Conservation (phyloP, 805 yeast species). For the Kluyveromyces dobzhanskii region DNA sequence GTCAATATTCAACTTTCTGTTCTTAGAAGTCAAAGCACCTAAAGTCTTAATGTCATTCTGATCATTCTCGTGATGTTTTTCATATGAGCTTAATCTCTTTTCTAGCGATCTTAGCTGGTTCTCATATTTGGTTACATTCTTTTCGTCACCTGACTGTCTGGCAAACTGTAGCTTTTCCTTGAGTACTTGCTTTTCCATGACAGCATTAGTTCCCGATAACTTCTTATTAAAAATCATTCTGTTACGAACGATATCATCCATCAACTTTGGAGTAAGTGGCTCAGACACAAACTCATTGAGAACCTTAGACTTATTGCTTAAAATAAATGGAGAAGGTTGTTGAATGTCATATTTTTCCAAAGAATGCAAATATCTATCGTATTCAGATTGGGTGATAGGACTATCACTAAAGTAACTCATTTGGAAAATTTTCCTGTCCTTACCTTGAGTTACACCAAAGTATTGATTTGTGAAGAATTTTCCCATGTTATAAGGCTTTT, state of each 20-base stretch:
- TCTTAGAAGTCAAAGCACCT: constrained; percentile 73
- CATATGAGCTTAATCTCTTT: constrained; percentile 30
- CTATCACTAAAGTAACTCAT: constrained; percentile 77
- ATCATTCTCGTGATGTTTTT: constrained; percentile 32
- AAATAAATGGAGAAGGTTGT: constrained; percentile 51
- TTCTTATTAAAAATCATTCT: constrained; percentile 56
- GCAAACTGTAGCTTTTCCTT: constrained; percentile 74
- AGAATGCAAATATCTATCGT: constrained; percentile 55
- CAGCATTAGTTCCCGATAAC: constrained; percentile 62
- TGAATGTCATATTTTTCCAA: constrained; percentile 44
- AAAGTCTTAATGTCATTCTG: constrained; percentile 39
- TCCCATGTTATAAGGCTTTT: constrained; percentile 44
- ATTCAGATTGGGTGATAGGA: constrained; percentile 62
- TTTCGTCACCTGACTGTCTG: constrained; percentile 43
- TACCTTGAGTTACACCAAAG: constrained; percentile 76
- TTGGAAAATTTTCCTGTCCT: constrained; percentile 63
- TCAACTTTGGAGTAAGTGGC: constrained; percentile 62
- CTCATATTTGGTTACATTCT: constrained; percentile 38
- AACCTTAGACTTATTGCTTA: constrained; percentile 56
- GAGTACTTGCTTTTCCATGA: constrained; percentile 61
- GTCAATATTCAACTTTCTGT: constrained; percentile 71
- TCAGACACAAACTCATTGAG: constrained; percentile 55
- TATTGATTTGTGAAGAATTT: constrained; percentile 45
- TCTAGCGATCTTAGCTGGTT: constrained; percentile 37
- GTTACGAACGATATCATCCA: constrained; percentile 67